phyloP scores from a whole-genome alignment of 2,329 filamentous ascomycete genomes.

The Tolypocladium tundrense region DNA sequence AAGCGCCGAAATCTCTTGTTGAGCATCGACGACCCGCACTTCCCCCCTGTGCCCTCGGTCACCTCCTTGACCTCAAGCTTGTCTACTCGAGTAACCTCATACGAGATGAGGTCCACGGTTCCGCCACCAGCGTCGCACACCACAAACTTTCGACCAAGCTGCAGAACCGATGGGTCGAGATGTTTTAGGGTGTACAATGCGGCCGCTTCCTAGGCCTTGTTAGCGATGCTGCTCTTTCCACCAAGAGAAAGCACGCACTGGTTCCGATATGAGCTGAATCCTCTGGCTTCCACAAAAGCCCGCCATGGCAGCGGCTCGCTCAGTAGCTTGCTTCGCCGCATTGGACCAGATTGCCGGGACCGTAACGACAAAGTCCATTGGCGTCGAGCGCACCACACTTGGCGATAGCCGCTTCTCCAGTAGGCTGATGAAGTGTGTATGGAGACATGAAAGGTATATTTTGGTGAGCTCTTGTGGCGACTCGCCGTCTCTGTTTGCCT shows the following conservation, averaged over 20 bases:
- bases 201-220: slow-evolving; percentile 31
- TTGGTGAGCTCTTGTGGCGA: slow-evolving; percentile 24
- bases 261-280: slow-evolving; percentile 39
- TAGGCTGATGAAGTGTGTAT: slow-evolving; percentile 35
- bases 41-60: slow-evolving; percentile 35
- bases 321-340: slow-evolving; percentile 39
- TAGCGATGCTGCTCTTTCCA: not conserved
- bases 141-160: slow-evolving; percentile 37
- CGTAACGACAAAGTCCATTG: slow-evolving; percentile 44
- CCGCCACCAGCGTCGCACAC: slow-evolving; percentile 45
- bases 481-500: slow-evolving; percentile 19
- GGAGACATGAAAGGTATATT: slow-evolving; percentile 35
- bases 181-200: slow-evolving; percentile 37
- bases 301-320: slow-evolving; percentile 25
- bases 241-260: slow-evolving; percentile 16
- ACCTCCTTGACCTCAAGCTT: slow-evolving; percentile 37
- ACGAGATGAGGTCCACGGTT: slow-evolving; percentile 44
- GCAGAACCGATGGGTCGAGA: slow-evolving; percentile 28
- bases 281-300: slow-evolving; percentile 28
- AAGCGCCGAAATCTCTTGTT: slow-evolving; percentile 36
- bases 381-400: slow-evolving; percentile 29
- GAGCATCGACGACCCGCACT: slow-evolving; percentile 39
- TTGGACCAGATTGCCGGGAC: slow-evolving; percentile 51
- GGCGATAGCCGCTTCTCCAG: slow-evolving; percentile 31
- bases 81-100: slow-evolving; percentile 32